phyloP scores from a whole-genome alignment of 495 filamentous ascomycete genomes.

The Aspergillus nanangensis region DNA sequence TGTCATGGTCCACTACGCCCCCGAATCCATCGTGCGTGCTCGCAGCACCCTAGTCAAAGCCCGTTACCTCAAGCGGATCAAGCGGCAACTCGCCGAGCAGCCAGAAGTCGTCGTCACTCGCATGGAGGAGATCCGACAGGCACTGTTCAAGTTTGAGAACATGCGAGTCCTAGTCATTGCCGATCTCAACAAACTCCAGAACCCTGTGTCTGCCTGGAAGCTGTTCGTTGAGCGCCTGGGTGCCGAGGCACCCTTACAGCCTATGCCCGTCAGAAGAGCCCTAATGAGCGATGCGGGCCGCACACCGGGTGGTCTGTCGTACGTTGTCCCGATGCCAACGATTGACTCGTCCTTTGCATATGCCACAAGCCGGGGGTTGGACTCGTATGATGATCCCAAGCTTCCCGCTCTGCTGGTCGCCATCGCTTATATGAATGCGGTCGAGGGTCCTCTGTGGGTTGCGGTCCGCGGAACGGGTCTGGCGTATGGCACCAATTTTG shows the following conservation, averaged over 20 bases:
- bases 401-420: conserved; percentile 85
- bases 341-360: conserved; percentile 91
- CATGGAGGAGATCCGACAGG: conserved; percentile 69
- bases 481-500: conserved; percentile 81
- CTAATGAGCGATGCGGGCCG: conserved; percentile 68
- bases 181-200: conserved; percentile 67
- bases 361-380: conserved; percentile 67
- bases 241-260: conserved; percentile 43
- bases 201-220: conserved; percentile 85
- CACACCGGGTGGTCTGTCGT: conserved; percentile 65
- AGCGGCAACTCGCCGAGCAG: conserved; percentile 65
- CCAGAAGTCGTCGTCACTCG: conserved; percentile 66
- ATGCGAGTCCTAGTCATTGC: conserved; percentile 79
- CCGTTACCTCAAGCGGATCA: conserved; percentile 80
- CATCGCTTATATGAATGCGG: conserved; percentile 82
- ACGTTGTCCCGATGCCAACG: conserved; percentile 84
- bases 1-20: conserved; percentile 70
- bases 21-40: conserved; percentile 69
- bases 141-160: conserved; percentile 76
- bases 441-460: conserved; percentile 92
- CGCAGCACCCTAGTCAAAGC: conserved; percentile 82
- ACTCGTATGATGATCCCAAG: conserved; percentile 67
- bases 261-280: conserved; percentile 53
- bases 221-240: conserved; percentile 50
- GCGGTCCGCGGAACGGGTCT: conserved; percentile 88